Evolutionary conservation across 164 flowering plant species (phyloP).

Genomic region (Brasenia schreberi): DNA sequence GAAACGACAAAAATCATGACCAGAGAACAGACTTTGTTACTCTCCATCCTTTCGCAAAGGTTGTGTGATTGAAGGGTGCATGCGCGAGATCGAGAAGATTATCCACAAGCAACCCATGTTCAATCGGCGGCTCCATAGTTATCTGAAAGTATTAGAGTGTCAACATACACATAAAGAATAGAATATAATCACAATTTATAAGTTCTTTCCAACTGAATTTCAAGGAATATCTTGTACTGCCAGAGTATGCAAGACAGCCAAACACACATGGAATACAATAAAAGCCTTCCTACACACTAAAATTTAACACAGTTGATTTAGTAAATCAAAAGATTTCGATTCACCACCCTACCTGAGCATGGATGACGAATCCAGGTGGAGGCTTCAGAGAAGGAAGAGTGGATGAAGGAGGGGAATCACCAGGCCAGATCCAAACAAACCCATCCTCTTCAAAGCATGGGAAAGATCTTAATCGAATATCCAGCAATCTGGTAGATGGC

Average conservation of each 20-base stretch:
- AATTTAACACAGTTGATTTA: too few relatives aligned
- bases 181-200: neutral
- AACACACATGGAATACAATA: too few relatives aligned
- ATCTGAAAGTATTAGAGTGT: slow-evolving; percentile 19
- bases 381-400: slow-evolving; percentile 74
- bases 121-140: slow-evolving; percentile 76
- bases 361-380: slow-evolving; percentile 78
- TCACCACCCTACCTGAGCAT: slow-evolving; percentile 58
- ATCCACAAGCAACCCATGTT: slow-evolving; percentile 73
- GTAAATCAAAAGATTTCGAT: too few relatives aligned
- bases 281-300: too few relatives aligned
- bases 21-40: neutral
- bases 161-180: neutral
- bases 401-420: slow-evolving; percentile 69
- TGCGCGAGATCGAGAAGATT: slow-evolving; percentile 84
- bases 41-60: slow-evolving; percentile 65
- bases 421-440: slow-evolving; percentile 98
- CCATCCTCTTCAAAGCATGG: slow-evolving; percentile 95
- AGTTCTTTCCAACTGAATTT: neutral
- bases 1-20: too few relatives aligned
- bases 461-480: slow-evolving; percentile 61
- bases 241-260: too few relatives aligned
- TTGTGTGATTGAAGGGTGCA: slow-evolving; percentile 81
- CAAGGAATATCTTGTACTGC: neutral
- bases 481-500: slow-evolving; percentile 70